Conservation (phyloP, 1,284 basidiomycete species). For the Ustilago trichophora region DNA sequence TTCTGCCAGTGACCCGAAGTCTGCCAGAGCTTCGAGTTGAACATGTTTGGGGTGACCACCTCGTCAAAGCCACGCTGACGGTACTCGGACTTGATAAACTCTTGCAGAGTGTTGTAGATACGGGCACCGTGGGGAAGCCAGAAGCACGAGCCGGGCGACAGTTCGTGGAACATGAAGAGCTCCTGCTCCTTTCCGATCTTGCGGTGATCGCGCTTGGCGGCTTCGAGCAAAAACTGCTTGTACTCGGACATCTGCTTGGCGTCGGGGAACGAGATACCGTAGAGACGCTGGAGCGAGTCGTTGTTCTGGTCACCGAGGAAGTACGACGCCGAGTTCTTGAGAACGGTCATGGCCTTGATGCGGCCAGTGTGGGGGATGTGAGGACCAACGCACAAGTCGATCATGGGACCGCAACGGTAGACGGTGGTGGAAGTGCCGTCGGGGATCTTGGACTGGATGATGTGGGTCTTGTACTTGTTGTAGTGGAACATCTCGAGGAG, state of each 20-base stretch:
- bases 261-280: slow-evolving; percentile 99
- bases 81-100: slow-evolving; percentile 75
- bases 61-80: slow-evolving; percentile 70
- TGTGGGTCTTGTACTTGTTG: slow-evolving; percentile 98
- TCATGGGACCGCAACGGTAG: slow-evolving; percentile 98
- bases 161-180: slow-evolving; percentile 97
- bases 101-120: slow-evolving; percentile 93
- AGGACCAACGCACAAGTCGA: slow-evolving; percentile 95
- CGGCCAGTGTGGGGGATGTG: slow-evolving; percentile 97
- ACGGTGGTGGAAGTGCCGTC: slow-evolving; percentile 97
- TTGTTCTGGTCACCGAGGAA: slow-evolving; percentile 95
- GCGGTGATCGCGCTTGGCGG: slow-evolving; percentile 95
- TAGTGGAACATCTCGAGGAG: slow-evolving; percentile 98
- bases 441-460: slow-evolving; percentile 94
- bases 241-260: slow-evolving; percentile 94
- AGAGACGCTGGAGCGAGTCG: slow-evolving; percentile 94
- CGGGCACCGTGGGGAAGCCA: slow-evolving; percentile 96
- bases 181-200: slow-evolving; percentile 79
- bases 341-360: slow-evolving; percentile 77
- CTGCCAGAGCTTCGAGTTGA: slow-evolving; percentile 95
- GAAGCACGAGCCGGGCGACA: slow-evolving; percentile 94
- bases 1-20: slow-evolving; percentile 99
- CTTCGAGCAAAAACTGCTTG: slow-evolving; percentile 94
- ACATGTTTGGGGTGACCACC: slow-evolving; percentile 97
- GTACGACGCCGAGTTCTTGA: slow-evolving; percentile 91